Percentiles rank a stretch among this genome's conserved stretches.
phyloP scores from a whole-genome alignment of 768 basidiomycete species.

The Candolleomyces eurysporus region DNA sequence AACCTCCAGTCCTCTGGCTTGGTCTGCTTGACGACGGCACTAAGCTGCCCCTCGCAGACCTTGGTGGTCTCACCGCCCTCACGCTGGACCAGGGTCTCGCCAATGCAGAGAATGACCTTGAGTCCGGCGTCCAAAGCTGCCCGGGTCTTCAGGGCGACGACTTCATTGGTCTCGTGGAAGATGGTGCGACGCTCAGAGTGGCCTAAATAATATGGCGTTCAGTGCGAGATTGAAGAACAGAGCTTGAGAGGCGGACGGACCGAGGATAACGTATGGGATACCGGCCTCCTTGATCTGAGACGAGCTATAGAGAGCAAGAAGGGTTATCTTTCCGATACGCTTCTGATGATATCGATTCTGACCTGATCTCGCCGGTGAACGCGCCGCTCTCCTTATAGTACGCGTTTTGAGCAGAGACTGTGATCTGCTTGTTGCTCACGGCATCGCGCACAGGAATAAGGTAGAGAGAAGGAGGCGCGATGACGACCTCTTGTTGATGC shows the following conservation, averaged over 20 bases:
- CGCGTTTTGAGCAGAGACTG: slow-evolving; percentile 90
- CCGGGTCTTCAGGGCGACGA: slow-evolving; percentile 84
- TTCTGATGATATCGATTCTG: slow-evolving; percentile 10
- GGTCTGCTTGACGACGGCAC: slow-evolving; percentile 65
- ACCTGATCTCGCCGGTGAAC: slow-evolving; percentile 97
- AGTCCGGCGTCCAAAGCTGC: slow-evolving; percentile 75
- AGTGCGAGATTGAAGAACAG: slow-evolving; percentile 1
- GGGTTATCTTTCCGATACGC: background rate
- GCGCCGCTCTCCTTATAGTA: slow-evolving; percentile 84
- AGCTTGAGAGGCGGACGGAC: slow-evolving; percentile 32
- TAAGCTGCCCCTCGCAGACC: slow-evolving; percentile 82
- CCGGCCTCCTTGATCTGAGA: slow-evolving; percentile 82
- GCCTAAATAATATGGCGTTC: slow-evolving; percentile 38
- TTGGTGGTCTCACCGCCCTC: slow-evolving; percentile 73
- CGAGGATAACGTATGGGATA: slow-evolving; percentile 90
- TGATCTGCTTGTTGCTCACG: slow-evolving; percentile 60
- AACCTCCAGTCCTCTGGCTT: slow-evolving; percentile 79
- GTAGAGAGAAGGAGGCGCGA: slow-evolving; percentile 90
- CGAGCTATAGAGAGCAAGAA: slow-evolving; percentile 46
- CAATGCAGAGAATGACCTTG: slow-evolving; percentile 92
- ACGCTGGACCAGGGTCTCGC: slow-evolving; percentile 88
- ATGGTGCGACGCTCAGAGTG: slow-evolving; percentile 95
- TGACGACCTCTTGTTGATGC: slow-evolving; percentile 73
- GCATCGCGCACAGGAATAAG: slow-evolving; percentile 67
- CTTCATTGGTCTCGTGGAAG: slow-evolving; percentile 83